phyloP scores from a whole-genome alignment of 768 basidiomycete genomes.

The Leccinum ochraceum region DNA sequence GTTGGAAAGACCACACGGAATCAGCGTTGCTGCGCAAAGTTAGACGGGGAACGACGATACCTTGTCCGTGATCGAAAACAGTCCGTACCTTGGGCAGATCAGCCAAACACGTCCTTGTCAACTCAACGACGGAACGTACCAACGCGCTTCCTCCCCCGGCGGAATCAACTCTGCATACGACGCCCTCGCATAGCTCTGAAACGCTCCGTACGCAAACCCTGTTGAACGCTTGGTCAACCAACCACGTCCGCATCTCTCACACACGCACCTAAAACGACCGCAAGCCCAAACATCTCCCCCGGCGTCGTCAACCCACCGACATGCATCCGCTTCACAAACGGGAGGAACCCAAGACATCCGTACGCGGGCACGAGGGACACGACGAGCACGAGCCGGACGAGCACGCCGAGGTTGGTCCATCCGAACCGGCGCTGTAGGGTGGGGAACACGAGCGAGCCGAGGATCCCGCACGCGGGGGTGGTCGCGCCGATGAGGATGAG shows the following conservation, averaged over 20 bases:
- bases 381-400: conserved; percentile 66
- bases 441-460: conserved; percentile 85
- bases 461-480: conserved; percentile 75
- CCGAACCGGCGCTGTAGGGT: conserved; percentile 60
- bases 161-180: conserved; percentile 88
- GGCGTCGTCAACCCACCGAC: conserved; percentile 79
- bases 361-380: conserved; percentile 74
- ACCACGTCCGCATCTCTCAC: neutral
- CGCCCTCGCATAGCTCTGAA: conserved; percentile 87
- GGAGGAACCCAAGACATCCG: conserved; percentile 79
- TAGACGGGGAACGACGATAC: conserved; percentile 34
- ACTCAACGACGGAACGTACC: conserved; percentile 44
- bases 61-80: conserved; percentile 93
- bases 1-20: neutral
- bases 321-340: conserved; percentile 43
- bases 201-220: conserved; percentile 83
- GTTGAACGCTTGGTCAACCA: neutral
- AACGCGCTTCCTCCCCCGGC: conserved; percentile 84
- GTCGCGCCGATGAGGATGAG: conserved; percentile 80
- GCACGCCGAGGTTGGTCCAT: conserved; percentile 67
- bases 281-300: conserved; percentile 83
- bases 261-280: conserved; percentile 72
- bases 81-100: conserved; percentile 48
- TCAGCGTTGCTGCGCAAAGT: neutral
- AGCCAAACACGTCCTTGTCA: neutral